A percentile compares a stretch with the other conserved stretches of the same genome.
Conservation (phyloP, 2,329 filamentous ascomycete genomes). For the Alternaria infectoria region DNA sequence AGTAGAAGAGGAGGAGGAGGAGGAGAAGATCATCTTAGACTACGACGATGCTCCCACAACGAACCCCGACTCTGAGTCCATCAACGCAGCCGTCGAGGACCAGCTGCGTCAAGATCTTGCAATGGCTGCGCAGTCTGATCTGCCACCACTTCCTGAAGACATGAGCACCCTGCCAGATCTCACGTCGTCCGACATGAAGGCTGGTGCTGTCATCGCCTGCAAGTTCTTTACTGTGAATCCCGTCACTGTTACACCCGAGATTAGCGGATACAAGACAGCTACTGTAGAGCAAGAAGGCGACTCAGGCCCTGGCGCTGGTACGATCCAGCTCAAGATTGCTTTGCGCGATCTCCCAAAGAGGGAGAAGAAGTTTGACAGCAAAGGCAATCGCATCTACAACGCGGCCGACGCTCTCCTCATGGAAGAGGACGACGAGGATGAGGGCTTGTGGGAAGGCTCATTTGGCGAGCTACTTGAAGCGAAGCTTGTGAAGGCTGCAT, state of each 20-base stretch:
- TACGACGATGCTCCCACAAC: slow-evolving; percentile 39
- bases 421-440: slow-evolving; percentile 34
- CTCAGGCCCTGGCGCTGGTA: slow-evolving; percentile 54
- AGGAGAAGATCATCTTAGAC: slow-evolving; percentile 37
- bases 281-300: slow-evolving; percentile 59
- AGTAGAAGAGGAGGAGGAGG: slow-evolving; percentile 52
- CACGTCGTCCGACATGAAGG: slow-evolving; percentile 54
- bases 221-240: slow-evolving; percentile 66
- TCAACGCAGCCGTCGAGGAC: slow-evolving; percentile 32
- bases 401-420: slow-evolving; percentile 57
- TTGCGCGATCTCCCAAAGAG: slow-evolving; percentile 67
- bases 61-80: slow-evolving; percentile 26
- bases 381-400: slow-evolving; percentile 75
- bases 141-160: slow-evolving; percentile 68
- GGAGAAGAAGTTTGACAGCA: slow-evolving; percentile 68
- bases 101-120: slow-evolving; percentile 54
- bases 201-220: slow-evolving; percentile 73
- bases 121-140: slow-evolving; percentile 59
- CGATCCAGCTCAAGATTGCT: slow-evolving; percentile 69
- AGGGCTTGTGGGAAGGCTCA: slow-evolving; percentile 31
- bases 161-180: slow-evolving; percentile 61
- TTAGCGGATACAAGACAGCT: slow-evolving; percentile 69
- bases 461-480: slow-evolving; percentile 39
- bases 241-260: slow-evolving; percentile 67
- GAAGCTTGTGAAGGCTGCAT: slow-evolving; percentile 36